Conservation (phyloP, 768 basidiomycete genomes). For the Termitomyces heimii region DNA sequence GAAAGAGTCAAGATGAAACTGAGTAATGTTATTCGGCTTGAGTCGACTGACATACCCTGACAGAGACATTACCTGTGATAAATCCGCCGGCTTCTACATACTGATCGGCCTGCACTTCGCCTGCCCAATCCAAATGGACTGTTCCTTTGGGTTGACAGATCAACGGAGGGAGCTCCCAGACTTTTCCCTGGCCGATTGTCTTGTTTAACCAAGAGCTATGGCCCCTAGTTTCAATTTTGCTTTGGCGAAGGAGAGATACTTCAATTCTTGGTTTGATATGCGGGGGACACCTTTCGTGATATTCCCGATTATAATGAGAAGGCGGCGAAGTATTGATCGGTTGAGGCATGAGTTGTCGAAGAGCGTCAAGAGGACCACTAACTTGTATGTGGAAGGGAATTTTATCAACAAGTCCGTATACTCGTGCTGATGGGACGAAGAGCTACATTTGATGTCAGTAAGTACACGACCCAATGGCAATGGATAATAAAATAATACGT, state of each 20-base stretch:
- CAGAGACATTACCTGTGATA: conserved; percentile 32
- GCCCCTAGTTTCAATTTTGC: conserved; percentile 27
- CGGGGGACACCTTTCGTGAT: conserved; percentile 2
- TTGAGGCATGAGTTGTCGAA: conserved; percentile 34
- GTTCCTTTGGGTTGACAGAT: conserved; percentile 13
- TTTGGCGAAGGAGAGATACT: conserved; percentile 52
- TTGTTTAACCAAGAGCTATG: conserved; percentile 31
- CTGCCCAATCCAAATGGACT: conserved; percentile 55
- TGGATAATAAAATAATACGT: conserved; percentile 36
- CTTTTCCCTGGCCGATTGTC: conserved; percentile 41
- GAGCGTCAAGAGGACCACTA: conserved; percentile 37
- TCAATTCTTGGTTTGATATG: conserved; percentile 25
- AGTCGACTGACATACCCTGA: conserved; percentile 28
- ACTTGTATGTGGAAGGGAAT: conserved; percentile 68
- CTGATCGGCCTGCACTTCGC: conserved; percentile 36
- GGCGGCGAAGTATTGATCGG: conserved; percentile 5
- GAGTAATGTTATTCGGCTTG: not conserved
- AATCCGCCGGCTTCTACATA: conserved; percentile 42
- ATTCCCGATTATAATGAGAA: conserved; percentile 13
- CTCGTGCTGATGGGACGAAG: conserved; percentile 52
- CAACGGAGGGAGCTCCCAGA: conserved; percentile 39
- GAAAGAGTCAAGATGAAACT: not conserved
- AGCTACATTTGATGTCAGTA: not conserved
- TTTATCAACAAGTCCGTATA: conserved; percentile 48
- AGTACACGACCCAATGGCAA: not conserved